Base-by-base conservation (phyloP, 192 early-diverging fungal species). In the Coemansia sp. region DNA sequence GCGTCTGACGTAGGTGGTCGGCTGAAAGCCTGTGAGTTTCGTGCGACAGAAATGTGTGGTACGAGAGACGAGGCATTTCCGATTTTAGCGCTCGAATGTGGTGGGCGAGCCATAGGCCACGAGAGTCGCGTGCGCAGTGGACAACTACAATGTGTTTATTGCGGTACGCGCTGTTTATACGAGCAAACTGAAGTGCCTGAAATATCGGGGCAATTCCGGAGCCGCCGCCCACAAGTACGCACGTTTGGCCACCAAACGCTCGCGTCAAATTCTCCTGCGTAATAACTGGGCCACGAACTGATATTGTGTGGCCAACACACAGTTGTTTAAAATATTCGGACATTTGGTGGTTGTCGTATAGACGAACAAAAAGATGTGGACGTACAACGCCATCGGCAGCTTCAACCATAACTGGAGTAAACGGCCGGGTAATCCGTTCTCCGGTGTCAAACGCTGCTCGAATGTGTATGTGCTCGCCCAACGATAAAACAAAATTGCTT, bases 121-220 rank as follows among this genome's bases (percentile, higher is more conserved):
- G 11, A 5, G n/a, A 17, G 22, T 69, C 57, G 9, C 38, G 56
- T 10, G 66, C 66, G 21, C 75, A 78, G 17, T 78, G 75, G 5
- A 72, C 37, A 10, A 68, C 20, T 0, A 69, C 50, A 2, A 78
- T 58, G 23, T 50, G 68, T 10, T 48, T 57, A n/a, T 46, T 3
- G 44, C 51, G 46, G 44, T 78, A 72, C 11, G 49, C 53, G 23
- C 22, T 28, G 55, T 69, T 68, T 23, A 64, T 22, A 26, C 62
- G 62, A 1, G 75, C 75, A 58, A 65, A 78, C 52, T 72, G 75
- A 28, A 78, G 42, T 2, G 60, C 25, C 31, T 78, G 75, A 46
- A 78, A 72, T 20, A 78, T 50, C 1, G 75, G 69, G 14, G 75
- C 69, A 60, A 78, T 66, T 10, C 75, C 75, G 9, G 75, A 78